phyloP scores from a whole-genome alignment of 2,329 filamentous ascomycete genomes.

The Stagonosporopsis chrysanthemi region DNA sequence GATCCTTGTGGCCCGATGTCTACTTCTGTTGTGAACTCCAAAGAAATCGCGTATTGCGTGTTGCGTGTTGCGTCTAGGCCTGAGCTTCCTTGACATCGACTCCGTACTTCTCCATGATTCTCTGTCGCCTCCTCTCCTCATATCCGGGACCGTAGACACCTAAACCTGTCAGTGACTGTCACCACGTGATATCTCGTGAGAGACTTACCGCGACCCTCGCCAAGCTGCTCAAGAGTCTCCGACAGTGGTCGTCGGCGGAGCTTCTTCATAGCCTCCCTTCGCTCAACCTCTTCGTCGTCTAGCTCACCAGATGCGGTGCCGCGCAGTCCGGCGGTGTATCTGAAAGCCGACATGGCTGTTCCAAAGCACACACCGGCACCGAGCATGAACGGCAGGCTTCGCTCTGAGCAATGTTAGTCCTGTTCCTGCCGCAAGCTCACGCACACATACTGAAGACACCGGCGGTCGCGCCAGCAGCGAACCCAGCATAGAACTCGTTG shows the following conservation, averaged over 20 bases:
- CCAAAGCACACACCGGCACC: slow-evolving; percentile 69
- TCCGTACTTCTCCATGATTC: slow-evolving; percentile 86
- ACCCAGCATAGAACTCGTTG: slow-evolving; percentile 78
- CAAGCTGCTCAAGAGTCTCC: slow-evolving; percentile 81
- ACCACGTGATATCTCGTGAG: neutral
- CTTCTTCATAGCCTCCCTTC: slow-evolving; percentile 76
- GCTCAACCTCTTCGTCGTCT: slow-evolving; percentile 74
- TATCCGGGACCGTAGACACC: slow-evolving; percentile 84
- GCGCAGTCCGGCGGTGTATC: slow-evolving; percentile 70
- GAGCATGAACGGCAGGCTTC: slow-evolving; percentile 73
- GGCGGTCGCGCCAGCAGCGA: slow-evolving; percentile 74
- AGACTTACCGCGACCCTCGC: slow-evolving; percentile 81
- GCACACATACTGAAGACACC: slow-evolving; percentile 73
- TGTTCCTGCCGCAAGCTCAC: slow-evolving; percentile 11
- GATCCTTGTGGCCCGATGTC: slow-evolving; percentile 22
- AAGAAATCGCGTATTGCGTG: slow-evolving; percentile 28
- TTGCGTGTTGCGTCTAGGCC: slow-evolving; percentile 27
- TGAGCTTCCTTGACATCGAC: slow-evolving; percentile 69
- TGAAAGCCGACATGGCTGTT: slow-evolving; percentile 67
- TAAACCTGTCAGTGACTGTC: slow-evolving; percentile 48
- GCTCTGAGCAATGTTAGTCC: slow-evolving; percentile 53
- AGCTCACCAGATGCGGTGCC: slow-evolving; percentile 63
- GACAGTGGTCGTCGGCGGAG: slow-evolving; percentile 76
- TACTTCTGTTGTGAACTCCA: slow-evolving; percentile 28
- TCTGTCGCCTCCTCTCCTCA: slow-evolving; percentile 80